Evolutionary conservation across 352 stramenopile genomes (phyloP).

Genomic region (Pythium sp.): DNA sequence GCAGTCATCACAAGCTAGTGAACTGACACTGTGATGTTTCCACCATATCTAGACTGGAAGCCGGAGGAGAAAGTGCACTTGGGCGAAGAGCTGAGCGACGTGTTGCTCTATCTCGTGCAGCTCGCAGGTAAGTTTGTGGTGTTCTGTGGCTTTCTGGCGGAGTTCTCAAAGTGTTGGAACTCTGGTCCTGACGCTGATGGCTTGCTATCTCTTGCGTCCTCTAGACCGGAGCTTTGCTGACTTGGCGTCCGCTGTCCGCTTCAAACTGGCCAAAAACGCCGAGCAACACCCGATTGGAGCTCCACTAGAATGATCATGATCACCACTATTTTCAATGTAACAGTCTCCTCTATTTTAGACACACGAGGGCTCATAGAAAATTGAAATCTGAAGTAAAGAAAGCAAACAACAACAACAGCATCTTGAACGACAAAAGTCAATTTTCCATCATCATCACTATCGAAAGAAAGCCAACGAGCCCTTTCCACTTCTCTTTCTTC

Average conservation of each 20-base stretch:
- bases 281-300: slow-evolving; percentile 5
- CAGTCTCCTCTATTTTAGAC: background rate
- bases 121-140: slow-evolving; percentile 60
- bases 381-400: background rate
- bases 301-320: background rate
- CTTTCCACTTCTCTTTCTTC: background rate
- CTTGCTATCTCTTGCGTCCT: background rate
- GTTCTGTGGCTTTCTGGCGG: background rate
- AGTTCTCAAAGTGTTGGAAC: background rate
- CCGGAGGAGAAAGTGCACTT: slow-evolving; percentile 87
- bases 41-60: slow-evolving; percentile 48
- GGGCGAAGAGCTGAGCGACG: slow-evolving; percentile 96
- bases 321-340: background rate
- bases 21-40: slow-evolving; percentile 2
- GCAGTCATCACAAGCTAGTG: slow-evolving; percentile 40
- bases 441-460: slow-evolving; percentile 1
- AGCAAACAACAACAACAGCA: background rate
- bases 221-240: slow-evolving; percentile 12
- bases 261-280: slow-evolving; percentile 49
- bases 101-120: slow-evolving; percentile 95
- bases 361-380: background rate
- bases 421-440: slow-evolving; percentile 3
- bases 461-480: background rate
- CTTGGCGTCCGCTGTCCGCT: slow-evolving; percentile 15
- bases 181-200: background rate